phyloP scores from a whole-genome alignment of 306 rosid species.

The peach (Prunus persica) region DNA sequence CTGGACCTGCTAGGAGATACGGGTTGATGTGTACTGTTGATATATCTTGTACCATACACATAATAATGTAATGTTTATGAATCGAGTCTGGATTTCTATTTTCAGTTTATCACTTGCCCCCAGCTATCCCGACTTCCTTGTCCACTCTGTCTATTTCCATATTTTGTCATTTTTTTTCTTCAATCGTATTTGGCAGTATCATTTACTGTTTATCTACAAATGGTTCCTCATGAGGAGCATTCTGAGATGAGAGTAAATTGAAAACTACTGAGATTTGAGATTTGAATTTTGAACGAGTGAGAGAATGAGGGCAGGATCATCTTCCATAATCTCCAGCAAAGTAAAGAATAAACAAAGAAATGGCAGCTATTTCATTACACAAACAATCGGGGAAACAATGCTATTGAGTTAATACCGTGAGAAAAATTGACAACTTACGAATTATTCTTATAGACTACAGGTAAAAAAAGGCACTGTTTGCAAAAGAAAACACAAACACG shows the following conservation, averaged over 20 bases:
- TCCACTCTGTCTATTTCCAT: too few species aligned
- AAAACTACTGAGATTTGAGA: neutral
- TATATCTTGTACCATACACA: neutral
- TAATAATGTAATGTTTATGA: neutral
- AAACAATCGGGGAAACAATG: constrained; percentile 13
- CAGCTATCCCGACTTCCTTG: too few species aligned
- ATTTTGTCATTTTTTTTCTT: too few species aligned
- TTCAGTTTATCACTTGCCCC: too few species aligned
- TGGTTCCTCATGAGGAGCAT: too few species aligned
- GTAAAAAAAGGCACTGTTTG: constrained; percentile 19
- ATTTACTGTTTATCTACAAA: too few species aligned
- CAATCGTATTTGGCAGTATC: too few species aligned
- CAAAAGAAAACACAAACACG: constrained; percentile 34
- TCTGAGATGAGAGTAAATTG: neutral
- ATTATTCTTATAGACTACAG: constrained; percentile 43
- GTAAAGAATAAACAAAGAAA: neutral
- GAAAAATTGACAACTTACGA: constrained; percentile 17
- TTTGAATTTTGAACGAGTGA: neutral
- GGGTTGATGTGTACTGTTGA: neutral
- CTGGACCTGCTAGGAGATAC: neutral
- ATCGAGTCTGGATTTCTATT: neutral
- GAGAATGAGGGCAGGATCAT: neutral
- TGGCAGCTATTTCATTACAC: neutral
- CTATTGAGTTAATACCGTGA: constrained; percentile 21
- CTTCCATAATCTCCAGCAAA: neutral